Base-by-base conservation (phyloP, 1,139 yeast species). In the Fermentozyma sake region DNA sequence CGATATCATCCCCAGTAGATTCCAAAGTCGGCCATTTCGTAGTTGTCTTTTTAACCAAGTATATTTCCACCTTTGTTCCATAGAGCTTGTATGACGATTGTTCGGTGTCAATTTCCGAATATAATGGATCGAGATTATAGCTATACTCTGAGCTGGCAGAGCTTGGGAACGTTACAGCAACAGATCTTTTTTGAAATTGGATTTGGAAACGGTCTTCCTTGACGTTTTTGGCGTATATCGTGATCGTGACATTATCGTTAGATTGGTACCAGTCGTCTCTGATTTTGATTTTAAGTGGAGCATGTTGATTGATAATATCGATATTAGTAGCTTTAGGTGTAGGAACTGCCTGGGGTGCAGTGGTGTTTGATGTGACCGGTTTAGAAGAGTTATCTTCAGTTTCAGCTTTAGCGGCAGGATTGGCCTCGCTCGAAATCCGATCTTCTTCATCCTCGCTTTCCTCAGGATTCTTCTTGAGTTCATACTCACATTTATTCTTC, bases 261-360 rank as follows among this genome's bases (percentile, higher is more conserved):
- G 76, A 66, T 50, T 87, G 95, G 54, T 79, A 86, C 87, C 93
- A 87, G 45, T 87, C 96, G 22, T 71, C 74, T 47, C 80, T 72
- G 35, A 79, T 66, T 34, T 71, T 68, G 26, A 59, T 38, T 27
- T 54, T 59, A 26, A 63, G 39, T 3, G 73, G 72, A 0, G 72
- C 71, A 15, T 55, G 64, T 26, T 55, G 50, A 42, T 58, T 56
- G 30, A 64, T 58, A 8, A 53, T 55, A 11, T 54, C 60, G 15
- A 61, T 37, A 27, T 49, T 51, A 2, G 68, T 55, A 4, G 65
- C 51, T 8, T 38, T 26, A 22, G 32, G 15, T 12, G 22, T 27
- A 12, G 32, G n/a, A 7, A 30, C 14, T 7, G 32, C 22, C 20
- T 22, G 25, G 14, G 26, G 15, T 5, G 28, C 23, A 7, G 38